Evolutionary conservation across 2,329 filamentous ascomycete genomes (phyloP).

Genomic region (Xylariaceae sp.): DNA sequence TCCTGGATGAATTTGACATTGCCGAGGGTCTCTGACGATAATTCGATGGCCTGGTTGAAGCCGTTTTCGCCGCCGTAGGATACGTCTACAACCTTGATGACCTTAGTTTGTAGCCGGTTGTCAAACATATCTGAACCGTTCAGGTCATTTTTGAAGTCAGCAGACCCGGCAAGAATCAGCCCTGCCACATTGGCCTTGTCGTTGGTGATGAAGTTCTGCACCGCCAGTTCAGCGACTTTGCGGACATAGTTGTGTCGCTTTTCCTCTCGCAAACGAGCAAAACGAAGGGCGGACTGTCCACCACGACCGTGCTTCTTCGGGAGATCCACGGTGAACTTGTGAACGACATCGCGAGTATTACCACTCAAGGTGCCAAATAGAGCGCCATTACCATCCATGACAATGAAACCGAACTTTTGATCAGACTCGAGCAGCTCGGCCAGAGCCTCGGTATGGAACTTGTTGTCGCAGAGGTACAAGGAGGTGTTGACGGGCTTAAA

Average conservation of each 20-base stretch:
- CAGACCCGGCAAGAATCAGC: conserved; percentile 90
- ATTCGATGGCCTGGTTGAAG: conserved; percentile 98
- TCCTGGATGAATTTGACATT: conserved; percentile 99
- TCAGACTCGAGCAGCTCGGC: conserved; percentile 97
- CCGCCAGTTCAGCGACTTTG: conserved; percentile 94
- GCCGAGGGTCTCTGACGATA: conserved; percentile 89
- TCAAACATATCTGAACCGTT: conserved; percentile 98
- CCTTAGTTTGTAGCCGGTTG: conserved; percentile 82
- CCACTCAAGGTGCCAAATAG: conserved; percentile 95
- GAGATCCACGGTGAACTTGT: conserved; percentile 97
- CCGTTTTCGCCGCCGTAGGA: conserved; percentile 99
- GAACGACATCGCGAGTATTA: conserved; percentile 92
- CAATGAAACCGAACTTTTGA: conserved; percentile 98
- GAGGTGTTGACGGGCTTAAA: conserved; percentile 99
- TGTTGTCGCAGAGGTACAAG: conserved; percentile 99
- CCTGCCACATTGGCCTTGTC: conserved; percentile 98
- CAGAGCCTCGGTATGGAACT: conserved; percentile 97
- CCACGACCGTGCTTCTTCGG: conserved; percentile 99
- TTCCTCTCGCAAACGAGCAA: conserved; percentile 97
- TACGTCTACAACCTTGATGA: conserved; percentile 99
- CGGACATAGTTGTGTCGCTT: conserved; percentile 99
- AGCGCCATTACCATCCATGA: conserved; percentile 99
- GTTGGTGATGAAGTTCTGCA: conserved; percentile 97
- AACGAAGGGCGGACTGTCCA: conserved; percentile 99
- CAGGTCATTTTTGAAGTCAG: conserved; percentile 99